Evolutionary conservation across 129 eudicot species (phyloP), one percentile per base, ranked within the genome.

Genomic region (Dittrichia graveolens): DNA sequence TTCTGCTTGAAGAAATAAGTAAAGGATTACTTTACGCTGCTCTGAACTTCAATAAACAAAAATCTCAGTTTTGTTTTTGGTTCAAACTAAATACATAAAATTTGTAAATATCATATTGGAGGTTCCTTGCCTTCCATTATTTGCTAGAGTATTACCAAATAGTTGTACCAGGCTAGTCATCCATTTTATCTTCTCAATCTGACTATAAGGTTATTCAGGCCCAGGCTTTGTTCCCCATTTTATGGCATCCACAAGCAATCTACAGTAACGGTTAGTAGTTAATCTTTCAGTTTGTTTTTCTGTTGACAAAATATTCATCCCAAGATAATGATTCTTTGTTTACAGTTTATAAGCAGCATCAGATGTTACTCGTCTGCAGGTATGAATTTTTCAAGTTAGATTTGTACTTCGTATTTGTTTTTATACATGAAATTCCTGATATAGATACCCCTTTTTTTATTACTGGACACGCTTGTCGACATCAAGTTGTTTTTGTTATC

Each of bases 351-450:
- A 71, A 66, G 40, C 60, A 81, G 94, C 54, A 46, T 87, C 43
- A 81, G 97, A 65, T 76, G 73, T 78, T 89, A 73, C 82, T 92
- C 97, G 14, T 92, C 97, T 54, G 77, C 89, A 73, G 97, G 97
- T 92, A 65, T 40, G 67, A 16, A 16, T 72, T 67, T 46, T 60
- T 47, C 35, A 40, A 57, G 15, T 35, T 10, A 24, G 9, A 15
- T 42, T 61, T 13, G 7, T 54, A 48, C 50, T 63, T 67, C n/a
- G 43, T 74, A 60, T 44, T 13, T 47, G 65, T 53, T 61, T 75
- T 44, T 61, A 12, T 74, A 15, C 45, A 57, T 45, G 38, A 78
- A 78, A 24, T n/a, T 71, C 41, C 14, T 55, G 40, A 34, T 44
- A 58, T 68, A 40, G 6, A 48, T 60, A 40, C 15, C 44, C 43